Conservation (phyloP, 2,329 filamentous ascomycete species). For the Ustulina deusta region DNA sequence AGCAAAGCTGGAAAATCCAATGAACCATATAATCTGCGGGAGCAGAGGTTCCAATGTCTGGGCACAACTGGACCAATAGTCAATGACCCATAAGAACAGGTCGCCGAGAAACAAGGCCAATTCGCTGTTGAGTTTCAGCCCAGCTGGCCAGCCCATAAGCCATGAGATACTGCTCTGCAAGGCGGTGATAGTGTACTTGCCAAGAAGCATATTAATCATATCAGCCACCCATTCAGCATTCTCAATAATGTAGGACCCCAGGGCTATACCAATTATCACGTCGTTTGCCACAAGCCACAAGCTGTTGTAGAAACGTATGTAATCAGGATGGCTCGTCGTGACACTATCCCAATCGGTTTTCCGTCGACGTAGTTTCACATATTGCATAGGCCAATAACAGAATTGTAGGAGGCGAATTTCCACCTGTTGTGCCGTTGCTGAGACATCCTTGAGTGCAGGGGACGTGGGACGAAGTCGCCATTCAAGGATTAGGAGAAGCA, state of each 20-base stretch:
- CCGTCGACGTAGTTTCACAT: slow-evolving; percentile 87
- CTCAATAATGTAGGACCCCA: slow-evolving; percentile 97
- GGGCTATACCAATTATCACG: slow-evolving; percentile 95
- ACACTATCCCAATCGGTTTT: slow-evolving; percentile 96
- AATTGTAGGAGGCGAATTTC: slow-evolving; percentile 98
- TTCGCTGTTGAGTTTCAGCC: slow-evolving; percentile 94
- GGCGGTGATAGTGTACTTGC: slow-evolving; percentile 87
- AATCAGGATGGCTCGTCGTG: slow-evolving; percentile 94
- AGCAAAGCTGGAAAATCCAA: slow-evolving; percentile 94
- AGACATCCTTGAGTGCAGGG: slow-evolving; percentile 92
- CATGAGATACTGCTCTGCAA: slow-evolving; percentile 90
- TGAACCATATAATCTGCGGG: slow-evolving; percentile 89
- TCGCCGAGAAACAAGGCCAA: slow-evolving; percentile 94
- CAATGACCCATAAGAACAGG: slow-evolving; percentile 97
- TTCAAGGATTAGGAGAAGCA: slow-evolving; percentile 82
- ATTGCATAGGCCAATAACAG: slow-evolving; percentile 98
- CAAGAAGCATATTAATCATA: slow-evolving; percentile 80
- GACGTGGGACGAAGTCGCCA: slow-evolving; percentile 83
- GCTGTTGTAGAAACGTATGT: slow-evolving; percentile 99
- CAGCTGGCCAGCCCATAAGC: slow-evolving; percentile 96
- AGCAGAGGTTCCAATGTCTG: slow-evolving; percentile 80
- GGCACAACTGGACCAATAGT: slow-evolving; percentile 94
- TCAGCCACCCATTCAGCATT: slow-evolving; percentile 87
- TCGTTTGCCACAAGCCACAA: slow-evolving; percentile 99
- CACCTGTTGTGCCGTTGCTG: slow-evolving; percentile 95